These are phyloP conservation scores for Podospora bellae-mahoneyi DNA, from an alignment of 495 filamentous ascomycete genomes.

Conservation along the genomic window DNA sequence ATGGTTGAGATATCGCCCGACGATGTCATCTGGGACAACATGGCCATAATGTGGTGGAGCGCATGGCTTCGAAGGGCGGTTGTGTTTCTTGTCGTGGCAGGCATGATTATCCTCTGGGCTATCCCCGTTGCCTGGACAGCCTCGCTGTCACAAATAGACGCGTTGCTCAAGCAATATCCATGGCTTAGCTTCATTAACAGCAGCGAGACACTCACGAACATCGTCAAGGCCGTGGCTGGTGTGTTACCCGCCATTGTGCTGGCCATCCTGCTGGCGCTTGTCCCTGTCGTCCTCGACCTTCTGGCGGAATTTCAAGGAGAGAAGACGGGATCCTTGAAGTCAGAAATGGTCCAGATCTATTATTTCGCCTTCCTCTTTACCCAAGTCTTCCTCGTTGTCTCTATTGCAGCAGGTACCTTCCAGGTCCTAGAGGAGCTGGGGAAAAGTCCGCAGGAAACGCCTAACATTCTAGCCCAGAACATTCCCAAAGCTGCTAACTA, in stretches of 20 bases:
- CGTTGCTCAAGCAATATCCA: slow-evolving; percentile 57
- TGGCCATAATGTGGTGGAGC: slow-evolving; percentile 95
- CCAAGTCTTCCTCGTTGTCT: slow-evolving; percentile 90
- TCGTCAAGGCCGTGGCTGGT: slow-evolving; percentile 77
- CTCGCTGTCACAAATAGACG: slow-evolving; percentile 68
- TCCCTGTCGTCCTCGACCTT: slow-evolving; percentile 70
- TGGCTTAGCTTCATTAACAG: slow-evolving; percentile 70
- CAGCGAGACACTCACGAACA: slow-evolving; percentile 52
- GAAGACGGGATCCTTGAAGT: slow-evolving; percentile 75
- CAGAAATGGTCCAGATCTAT: slow-evolving; percentile 82
- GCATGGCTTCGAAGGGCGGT: slow-evolving; percentile 70
- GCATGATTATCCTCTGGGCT: slow-evolving; percentile 85
- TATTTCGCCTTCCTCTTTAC: slow-evolving; percentile 96
- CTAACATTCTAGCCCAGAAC: slow-evolving; percentile 71
- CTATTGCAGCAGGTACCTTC: slow-evolving; percentile 77
- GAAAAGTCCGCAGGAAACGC: slow-evolving; percentile 62
- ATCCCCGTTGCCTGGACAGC: slow-evolving; percentile 88
- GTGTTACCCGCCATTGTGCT: slow-evolving; percentile 77
- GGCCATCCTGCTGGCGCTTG: slow-evolving; percentile 71
- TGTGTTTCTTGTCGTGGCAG: slow-evolving; percentile 63
- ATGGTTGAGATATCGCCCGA: slow-evolving; percentile 88
- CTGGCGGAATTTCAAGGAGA: slow-evolving; percentile 72
- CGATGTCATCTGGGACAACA: slow-evolving; percentile 97
- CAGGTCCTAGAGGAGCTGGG: slow-evolving; percentile 48
- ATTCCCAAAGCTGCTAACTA: slow-evolving; percentile 90